A percentile compares a stretch with the other conserved stretches of the same genome.
These are phyloP conservation scores for Pythium monospermum DNA, from an alignment of 352 stramenopile genomes.

Conservation along the genomic window DNA sequence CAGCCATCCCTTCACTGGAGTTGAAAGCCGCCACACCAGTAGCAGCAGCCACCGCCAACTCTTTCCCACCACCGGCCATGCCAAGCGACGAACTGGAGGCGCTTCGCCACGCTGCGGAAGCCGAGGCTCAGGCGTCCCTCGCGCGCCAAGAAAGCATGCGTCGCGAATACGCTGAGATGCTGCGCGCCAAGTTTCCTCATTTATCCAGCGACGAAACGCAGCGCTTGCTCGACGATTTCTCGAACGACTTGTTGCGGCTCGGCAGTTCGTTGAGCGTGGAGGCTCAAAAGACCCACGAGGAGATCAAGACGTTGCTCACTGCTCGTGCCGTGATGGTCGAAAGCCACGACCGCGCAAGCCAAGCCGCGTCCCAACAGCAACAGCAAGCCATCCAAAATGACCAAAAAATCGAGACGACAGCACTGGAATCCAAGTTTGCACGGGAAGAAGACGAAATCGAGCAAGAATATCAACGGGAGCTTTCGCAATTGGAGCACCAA, in stretches of 20 bases:
- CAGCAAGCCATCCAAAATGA: slow-evolving; percentile 46
- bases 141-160: slow-evolving; percentile 23
- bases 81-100: slow-evolving; percentile 2
- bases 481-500: slow-evolving; percentile 12
- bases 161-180: slow-evolving; percentile 33
- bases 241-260: slow-evolving; percentile 38
- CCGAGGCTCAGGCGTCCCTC: slow-evolving; percentile 6
- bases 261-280: slow-evolving; percentile 46
- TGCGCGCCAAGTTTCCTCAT: slow-evolving; percentile 38
- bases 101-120: slow-evolving; percentile 10
- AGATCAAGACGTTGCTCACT: slow-evolving; percentile 32
- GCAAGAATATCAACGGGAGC: slow-evolving; percentile 21
- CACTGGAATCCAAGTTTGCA: slow-evolving; percentile 48
- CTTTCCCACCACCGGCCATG: too few species aligned
- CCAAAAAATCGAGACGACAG: slow-evolving; percentile 42
- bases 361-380: not conserved
- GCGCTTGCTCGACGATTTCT: slow-evolving; percentile 46
- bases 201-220: slow-evolving; percentile 43
- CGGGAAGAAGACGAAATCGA: slow-evolving; percentile 26
- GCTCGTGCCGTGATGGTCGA: slow-evolving; percentile 20
- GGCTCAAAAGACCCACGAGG: slow-evolving; percentile 34
- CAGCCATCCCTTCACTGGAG: too few species aligned
- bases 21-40: not conserved
- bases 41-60: not conserved
- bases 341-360: not conserved